Evolutionary conservation across 2,329 filamentous ascomycete genomes (phyloP), one percentile per base, ranked within the genome.

Genomic region (Domatiomyces catenatus): DNA sequence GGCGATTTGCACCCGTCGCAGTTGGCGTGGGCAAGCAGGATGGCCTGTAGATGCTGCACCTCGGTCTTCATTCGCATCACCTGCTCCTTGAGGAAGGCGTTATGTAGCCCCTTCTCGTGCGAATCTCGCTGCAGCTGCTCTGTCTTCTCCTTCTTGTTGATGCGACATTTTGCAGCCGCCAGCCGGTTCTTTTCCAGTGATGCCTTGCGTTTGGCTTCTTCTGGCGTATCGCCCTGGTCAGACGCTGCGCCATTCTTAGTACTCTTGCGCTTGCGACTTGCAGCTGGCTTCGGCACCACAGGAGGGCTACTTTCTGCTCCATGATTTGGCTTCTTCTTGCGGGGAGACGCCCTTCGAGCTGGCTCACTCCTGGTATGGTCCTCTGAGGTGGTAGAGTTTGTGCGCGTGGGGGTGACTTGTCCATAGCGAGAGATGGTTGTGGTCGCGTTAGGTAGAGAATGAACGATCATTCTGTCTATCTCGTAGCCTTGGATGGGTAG

Each of bases 111-210:
- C 44, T 58, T 60, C 26, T 59, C 56, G 48, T 59, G 58, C 6
- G 58, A 59, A 42, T 60, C 57, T 12, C 57, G 56, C 44, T 59
- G 57, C 48, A 60, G 49, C 32, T 54, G 48, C 44, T 59, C 56
- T 12, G 58, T 60, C 54, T 57, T 59, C 28, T 60, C 58, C 48
- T 60, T 60, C 48, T 60, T 60, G 48, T 60, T 60, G 51, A 58
- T 51, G 8, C 58, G 56, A 48, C 58, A 60, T 46, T 60, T 60
- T n/a, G 57, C 57, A 18, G 58, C 58, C 5, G 58, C 58, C n/a
- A 60, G 43, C 44, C 58, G 49, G 42, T 60, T 60, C 53, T 59
- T 59, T 49, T 60, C 58, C 17, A 60, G 51, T 8, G 57, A 60
- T 42, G 58, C 56, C 46, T 54, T 59, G 51, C 58, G 50, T 50